Conservation (phyloP, 495 filamentous ascomycete genomes). For the Tuber borchii region DNA sequence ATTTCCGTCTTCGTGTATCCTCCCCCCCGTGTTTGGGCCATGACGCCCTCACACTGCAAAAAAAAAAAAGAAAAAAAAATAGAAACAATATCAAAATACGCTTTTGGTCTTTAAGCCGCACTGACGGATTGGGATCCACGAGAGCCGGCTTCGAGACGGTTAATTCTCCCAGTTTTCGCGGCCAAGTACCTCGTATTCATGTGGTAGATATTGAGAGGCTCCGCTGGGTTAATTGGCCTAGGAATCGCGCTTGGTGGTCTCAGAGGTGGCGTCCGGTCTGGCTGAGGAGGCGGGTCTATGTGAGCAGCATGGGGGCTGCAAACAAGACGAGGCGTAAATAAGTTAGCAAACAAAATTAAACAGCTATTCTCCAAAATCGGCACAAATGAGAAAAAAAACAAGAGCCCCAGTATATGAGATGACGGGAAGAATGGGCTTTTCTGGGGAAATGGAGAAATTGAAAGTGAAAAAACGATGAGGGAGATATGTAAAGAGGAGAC, state of each 20-base stretch:
- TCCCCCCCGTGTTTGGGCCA: background rate
- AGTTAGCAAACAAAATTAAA: conserved; percentile 43
- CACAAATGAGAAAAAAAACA: conserved; percentile 26
- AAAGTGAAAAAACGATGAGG: conserved; percentile 7
- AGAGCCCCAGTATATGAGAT: conserved; percentile 25
- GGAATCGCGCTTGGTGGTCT: conserved; percentile 47
- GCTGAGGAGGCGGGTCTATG: conserved; percentile 46
- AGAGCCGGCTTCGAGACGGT: conserved; percentile 49
- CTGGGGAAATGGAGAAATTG: background rate
- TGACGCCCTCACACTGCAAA: background rate
- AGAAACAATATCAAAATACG: background rate
- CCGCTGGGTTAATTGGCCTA: conserved; percentile 45
- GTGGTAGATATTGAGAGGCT: conserved; percentile 45
- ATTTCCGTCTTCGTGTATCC: background rate
- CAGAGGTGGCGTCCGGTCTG: conserved; percentile 44
- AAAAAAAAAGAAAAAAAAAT: background rate
- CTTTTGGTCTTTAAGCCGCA: conserved; percentile 28
- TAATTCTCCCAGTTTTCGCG: conserved; percentile 44
- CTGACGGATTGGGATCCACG: conserved; percentile 48
- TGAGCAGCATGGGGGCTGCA: conserved; percentile 50
- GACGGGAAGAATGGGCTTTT: conserved; percentile 16
- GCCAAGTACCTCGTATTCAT: conserved; percentile 49
- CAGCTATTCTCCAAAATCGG: conserved; percentile 29
- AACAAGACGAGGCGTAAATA: conserved; percentile 37
- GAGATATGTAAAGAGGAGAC: conserved; percentile 31